Evolutionary conservation across 140 eudicot species (phyloP).

Genomic region (Bidens hawaiensis): DNA sequence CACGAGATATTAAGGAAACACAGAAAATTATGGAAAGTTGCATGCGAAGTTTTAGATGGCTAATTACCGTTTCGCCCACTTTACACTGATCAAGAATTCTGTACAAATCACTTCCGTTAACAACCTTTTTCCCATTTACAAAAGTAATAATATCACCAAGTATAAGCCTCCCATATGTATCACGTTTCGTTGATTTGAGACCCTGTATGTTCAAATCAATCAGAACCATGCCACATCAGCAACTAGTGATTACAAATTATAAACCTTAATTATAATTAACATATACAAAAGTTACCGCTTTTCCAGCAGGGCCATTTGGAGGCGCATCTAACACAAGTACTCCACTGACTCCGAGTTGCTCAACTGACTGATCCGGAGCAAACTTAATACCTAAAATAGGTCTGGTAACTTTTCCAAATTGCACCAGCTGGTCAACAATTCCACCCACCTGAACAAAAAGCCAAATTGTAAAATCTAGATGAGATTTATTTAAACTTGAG

Average conservation of each 20-base stretch:
- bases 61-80: constrained; percentile 73
- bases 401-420: constrained; percentile 88
- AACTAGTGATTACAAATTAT: too few relatives aligned
- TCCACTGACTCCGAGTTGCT: constrained; percentile 93
- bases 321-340: constrained; percentile 97
- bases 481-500: neutral
- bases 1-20: neutral
- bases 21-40: too few relatives aligned
- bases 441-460: constrained; percentile 63
- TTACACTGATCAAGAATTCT: constrained; percentile 94
- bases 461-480: neutral
- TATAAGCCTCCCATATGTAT: constrained; percentile 73
- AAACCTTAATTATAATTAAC: too few relatives aligned
- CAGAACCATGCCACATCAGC: constrained; percentile 2
- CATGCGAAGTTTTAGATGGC: neutral
- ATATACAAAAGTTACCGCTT: too few relatives aligned
- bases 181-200: constrained; percentile 73
- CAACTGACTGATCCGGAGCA: constrained; percentile 95
- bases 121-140: constrained; percentile 74
- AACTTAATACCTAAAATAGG: constrained; percentile 90
- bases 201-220: constrained; percentile 50
- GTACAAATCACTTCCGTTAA: constrained; percentile 82
- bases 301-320: constrained; percentile 89
- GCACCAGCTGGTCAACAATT: constrained; percentile 87
- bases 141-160: constrained; percentile 88